Conservation (phyloP, 2,329 filamentous ascomycete species). For the Nemania abortiva region DNA sequence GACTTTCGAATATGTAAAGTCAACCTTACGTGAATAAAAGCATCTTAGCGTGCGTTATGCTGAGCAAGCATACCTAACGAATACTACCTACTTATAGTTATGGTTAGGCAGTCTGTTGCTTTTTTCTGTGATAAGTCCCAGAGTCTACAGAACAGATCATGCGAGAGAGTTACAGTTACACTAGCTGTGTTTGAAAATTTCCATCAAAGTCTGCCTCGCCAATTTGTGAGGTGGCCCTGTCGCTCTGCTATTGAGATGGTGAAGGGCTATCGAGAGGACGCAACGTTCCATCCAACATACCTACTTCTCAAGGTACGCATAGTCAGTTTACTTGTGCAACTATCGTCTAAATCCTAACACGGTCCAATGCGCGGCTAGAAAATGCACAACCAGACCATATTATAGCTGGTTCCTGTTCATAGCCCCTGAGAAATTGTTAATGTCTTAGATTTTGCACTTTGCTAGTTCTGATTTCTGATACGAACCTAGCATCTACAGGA, state of each 20-base stretch:
- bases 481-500: neutral
- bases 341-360: neutral
- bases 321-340: neutral
- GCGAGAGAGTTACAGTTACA: neutral
- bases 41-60: neutral
- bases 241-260: neutral
- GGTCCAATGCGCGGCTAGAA: neutral
- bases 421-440: neutral
- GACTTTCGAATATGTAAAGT: neutral
- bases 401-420: neutral
- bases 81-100: neutral
- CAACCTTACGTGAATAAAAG: neutral
- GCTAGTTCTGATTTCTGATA: neutral
- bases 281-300: slow-evolving; percentile 13
- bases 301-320: neutral
- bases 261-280: neutral
- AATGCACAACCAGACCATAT: neutral
- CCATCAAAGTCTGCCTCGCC: slow-evolving; percentile 6
- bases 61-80: neutral
- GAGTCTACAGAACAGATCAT: neutral
- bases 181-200: neutral
- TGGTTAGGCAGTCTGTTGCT: neutral
- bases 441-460: neutral
- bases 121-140: neutral
- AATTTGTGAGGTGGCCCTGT: neutral